Percentiles rank a stretch among this genome's conserved stretches.
These are phyloP conservation scores for Quercus ilex DNA, from an alignment of 306 rosid genomes.

Conservation along the genomic window DNA sequence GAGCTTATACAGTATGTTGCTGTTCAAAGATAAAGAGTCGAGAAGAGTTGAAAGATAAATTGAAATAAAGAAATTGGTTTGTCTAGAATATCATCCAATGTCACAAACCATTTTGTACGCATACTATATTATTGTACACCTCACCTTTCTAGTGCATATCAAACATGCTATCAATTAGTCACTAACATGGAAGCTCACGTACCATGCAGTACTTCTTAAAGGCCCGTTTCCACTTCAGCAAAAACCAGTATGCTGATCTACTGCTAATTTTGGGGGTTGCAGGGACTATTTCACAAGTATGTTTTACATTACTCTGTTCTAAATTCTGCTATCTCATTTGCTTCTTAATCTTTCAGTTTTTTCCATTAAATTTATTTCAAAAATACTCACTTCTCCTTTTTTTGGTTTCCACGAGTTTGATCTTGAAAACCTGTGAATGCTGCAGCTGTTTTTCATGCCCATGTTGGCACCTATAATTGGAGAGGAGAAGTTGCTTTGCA, in stretches of 20 bases:
- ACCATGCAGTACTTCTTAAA: slow-evolving; percentile 77
- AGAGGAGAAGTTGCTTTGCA: slow-evolving; percentile 71
- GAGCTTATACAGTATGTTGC: neutral
- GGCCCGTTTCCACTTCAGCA: slow-evolving; percentile 81
- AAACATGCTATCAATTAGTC: neutral
- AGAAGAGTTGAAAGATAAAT: neutral
- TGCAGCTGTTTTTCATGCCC: slow-evolving; percentile 76
- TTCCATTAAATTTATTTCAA: neutral
- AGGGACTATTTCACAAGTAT: slow-evolving; percentile 67
- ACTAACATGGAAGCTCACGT: neutral
- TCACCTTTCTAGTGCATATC: neutral
- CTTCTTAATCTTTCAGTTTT: neutral
- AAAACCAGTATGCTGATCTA: slow-evolving; percentile 78
- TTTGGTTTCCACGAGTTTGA: neutral
- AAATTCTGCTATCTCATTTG: slow-evolving; percentile 13
- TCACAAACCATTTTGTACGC: neutral
- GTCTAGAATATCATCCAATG: neutral
- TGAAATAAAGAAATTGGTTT: neutral
- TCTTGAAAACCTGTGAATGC: slow-evolving; percentile 8
- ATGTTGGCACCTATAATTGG: slow-evolving; percentile 48
- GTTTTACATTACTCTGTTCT: slow-evolving; percentile 1
- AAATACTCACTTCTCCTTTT: neutral
- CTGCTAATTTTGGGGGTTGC: slow-evolving; percentile 60
- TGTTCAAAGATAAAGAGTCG: neutral
- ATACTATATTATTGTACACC: neutral